These are phyloP conservation scores for Phytophthora colocasiae DNA, from an alignment of 352 stramenopile genomes.

Conservation along the genomic window DNA sequence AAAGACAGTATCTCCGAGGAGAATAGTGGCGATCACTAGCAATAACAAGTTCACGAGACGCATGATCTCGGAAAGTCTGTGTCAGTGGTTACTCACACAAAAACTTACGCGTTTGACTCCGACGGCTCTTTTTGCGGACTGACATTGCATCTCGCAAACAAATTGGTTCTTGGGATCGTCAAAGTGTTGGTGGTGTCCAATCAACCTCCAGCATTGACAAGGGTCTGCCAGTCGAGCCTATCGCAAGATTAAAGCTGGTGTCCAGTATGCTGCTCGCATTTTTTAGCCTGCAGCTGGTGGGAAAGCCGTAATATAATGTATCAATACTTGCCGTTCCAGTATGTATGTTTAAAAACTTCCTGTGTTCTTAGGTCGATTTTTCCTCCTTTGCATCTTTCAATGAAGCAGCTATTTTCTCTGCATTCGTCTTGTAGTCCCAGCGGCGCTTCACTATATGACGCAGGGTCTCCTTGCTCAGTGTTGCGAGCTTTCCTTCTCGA, in stretches of 20 bases:
- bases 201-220: constrained; percentile 1
- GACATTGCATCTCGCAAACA: not conserved
- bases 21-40: not conserved
- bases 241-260: constrained; percentile 10
- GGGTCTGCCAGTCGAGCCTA: constrained; percentile 4
- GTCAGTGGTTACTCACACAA: no score
- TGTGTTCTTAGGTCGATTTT: not conserved
- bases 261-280: not conserved
- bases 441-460: constrained; percentile 77
- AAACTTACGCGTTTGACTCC: no score
- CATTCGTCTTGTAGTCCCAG: constrained; percentile 85
- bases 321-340: no score
- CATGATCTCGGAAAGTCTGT: not conserved
- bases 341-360: no score
- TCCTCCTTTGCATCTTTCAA: constrained; percentile 37
- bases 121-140: no score
- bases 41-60: constrained; percentile 1
- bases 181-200: constrained; percentile 1
- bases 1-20: not conserved
- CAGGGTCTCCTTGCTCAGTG: constrained; percentile 63
- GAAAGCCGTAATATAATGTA: no score
- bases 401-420: constrained; percentile 73
- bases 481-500: constrained; percentile 74
- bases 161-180: constrained; percentile 11
- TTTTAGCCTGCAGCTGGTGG: not conserved